phyloP scores from a whole-genome alignment of 192 early-diverging fungal genomes.

The Coemansia sp. region DNA sequence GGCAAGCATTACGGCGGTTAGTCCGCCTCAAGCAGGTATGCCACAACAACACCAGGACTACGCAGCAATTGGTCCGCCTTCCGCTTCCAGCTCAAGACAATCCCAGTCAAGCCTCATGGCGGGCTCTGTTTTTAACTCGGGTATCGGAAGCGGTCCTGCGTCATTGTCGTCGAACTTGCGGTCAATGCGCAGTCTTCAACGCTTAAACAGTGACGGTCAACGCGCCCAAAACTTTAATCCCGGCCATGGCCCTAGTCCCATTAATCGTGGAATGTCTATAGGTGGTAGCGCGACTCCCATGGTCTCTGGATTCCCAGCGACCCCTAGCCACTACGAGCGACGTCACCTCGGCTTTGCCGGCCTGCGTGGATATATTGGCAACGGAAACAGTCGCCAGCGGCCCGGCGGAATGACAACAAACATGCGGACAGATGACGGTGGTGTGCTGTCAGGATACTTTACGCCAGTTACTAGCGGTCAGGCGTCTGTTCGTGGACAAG shows the following conservation, averaged over 20 bases:
- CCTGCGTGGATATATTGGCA: conserved; percentile 49
- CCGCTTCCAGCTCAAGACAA: conserved; percentile 10
- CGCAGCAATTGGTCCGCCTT: conserved; percentile 1
- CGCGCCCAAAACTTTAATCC: conserved; percentile 26
- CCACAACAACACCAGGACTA: background rate
- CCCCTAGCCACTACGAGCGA: conserved; percentile 17
- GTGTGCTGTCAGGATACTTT: conserved; percentile 15
- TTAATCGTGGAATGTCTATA: conserved; percentile 22
- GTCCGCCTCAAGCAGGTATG: background rate
- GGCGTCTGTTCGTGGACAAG: conserved; percentile 12
- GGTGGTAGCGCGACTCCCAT: conserved; percentile 40
- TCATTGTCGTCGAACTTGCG: conserved; percentile 37
- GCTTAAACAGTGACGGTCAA: conserved; percentile 22
- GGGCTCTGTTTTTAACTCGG: conserved; percentile 25
- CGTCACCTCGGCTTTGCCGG: conserved; percentile 41
- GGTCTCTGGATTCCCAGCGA: conserved; percentile 10
- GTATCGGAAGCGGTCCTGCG: conserved; percentile 14
- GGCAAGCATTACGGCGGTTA: background rate
- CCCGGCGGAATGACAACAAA: background rate
- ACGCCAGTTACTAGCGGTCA: conserved; percentile 22
- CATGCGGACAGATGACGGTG: conserved; percentile 22
- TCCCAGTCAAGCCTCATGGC: conserved; percentile 19
- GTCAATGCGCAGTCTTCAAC: conserved; percentile 35
- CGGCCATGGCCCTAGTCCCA: conserved; percentile 24
- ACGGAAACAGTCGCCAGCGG: conserved; percentile 22